These are phyloP conservation scores for Oryza meyeriana DNA, from an alignment of 176 grass and related monocot species.

Conservation along the genomic window DNA sequence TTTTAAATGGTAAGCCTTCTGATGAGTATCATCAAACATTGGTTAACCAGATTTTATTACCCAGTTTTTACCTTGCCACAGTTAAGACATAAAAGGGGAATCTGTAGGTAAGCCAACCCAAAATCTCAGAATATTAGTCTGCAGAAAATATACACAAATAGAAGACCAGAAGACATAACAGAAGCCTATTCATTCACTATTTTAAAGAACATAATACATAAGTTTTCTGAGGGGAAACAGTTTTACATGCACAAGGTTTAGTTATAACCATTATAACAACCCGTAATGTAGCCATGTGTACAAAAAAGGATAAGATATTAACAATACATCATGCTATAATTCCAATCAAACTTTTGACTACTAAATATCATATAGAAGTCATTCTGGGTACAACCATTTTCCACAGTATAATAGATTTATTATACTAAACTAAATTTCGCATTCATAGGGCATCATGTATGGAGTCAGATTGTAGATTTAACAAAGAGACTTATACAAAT, in stretches of 20 bases:
- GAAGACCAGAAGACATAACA: not conserved
- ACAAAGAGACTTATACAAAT: not conserved
- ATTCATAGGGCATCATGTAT: not conserved
- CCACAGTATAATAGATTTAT: not conserved
- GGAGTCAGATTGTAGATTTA: not conserved
- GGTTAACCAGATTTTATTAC: not conserved
- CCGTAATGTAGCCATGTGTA: not conserved
- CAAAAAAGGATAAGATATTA: not conserved
- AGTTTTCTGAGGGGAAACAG: not conserved
- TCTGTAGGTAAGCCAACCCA: not conserved
- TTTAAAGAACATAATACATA: not conserved
- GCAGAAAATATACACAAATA: not conserved
- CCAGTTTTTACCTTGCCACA: not conserved
- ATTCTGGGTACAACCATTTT: slow-evolving; percentile 1
- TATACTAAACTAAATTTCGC: not conserved
- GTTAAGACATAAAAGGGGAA: not conserved
- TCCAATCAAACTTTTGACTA: slow-evolving; percentile 12
- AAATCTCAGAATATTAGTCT: not conserved
- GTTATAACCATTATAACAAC: not conserved
- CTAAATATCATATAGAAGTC: slow-evolving; percentile 7
- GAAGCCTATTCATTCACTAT: not conserved
- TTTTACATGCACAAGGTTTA: not conserved
- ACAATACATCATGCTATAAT: not conserved
- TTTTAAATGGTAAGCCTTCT: slow-evolving; percentile 7
- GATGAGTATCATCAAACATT: not conserved